Evolutionary conservation across 2,329 filamentous ascomycete species (phyloP), one percentile per base, ranked within the genome.

Genomic region (Alternaria sp.): DNA sequence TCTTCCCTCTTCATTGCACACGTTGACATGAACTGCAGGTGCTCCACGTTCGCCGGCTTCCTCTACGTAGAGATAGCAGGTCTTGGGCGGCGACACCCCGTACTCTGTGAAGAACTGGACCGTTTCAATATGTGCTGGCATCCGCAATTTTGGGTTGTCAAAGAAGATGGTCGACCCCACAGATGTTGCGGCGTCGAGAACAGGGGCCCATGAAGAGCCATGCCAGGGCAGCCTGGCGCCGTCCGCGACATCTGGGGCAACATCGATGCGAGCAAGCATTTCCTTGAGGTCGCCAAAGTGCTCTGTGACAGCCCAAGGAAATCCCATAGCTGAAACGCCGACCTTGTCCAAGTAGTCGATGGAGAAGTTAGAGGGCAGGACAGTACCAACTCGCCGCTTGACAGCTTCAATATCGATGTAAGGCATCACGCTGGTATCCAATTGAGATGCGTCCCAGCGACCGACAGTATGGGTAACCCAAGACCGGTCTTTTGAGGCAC

Each of bases 241-340:
- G 15, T 40, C 36, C n/a, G 36, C 36, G 6, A 67, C 71, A n/a
- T 81, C 52, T 4, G 76, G 79, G 28, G 63, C 67, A n/a, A 73
- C 68, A 56, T 82, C 80, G 9, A 83, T 80, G 4, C 61, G 62
- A 6, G 75, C 79, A 13, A 83, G 65, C 78, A 83, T 82, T 59
- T 83, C 79, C 10, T 75, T 71, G 1, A 59, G 28, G 54, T 79
- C 77, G 11, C 76, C 78, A 46, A 75, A 73, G 59, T 83, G 81
- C 55, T 82, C 77, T 7, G 65, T 67, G 6, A 83, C 77, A 1
- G 56, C 66, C 81, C 81, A 83, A 6, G 81, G 81, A 57, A 83
- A 83, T 7, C 71, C 80, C 70, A 82, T 82, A 1, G 64, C 77
- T 1, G 77, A 69, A 4, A 83, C 80, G 6, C 81, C 81, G 12